phyloP scores from a whole-genome alignment of 495 filamentous ascomycete species.

The Pyrenula massariospora region DNA sequence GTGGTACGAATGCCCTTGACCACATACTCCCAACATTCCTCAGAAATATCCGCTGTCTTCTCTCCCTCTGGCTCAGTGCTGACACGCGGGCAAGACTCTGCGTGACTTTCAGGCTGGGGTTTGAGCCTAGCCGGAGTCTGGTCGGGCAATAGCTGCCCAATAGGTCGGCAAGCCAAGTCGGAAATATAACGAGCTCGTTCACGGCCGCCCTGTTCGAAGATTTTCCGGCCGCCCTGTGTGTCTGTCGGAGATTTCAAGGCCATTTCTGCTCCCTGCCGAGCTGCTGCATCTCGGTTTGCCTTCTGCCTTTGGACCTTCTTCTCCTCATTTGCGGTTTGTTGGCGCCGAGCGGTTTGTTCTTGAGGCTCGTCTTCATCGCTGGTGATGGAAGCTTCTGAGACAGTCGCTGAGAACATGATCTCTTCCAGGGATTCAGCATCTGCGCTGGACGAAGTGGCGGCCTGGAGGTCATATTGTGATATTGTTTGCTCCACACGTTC shows the following conservation, averaged over 20 bases:
- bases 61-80: not conserved
- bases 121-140: no score
- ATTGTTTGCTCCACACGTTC: not conserved
- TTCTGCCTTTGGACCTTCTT: not conserved
- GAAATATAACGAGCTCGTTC: no score
- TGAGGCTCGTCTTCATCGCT: not conserved
- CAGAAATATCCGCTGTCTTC: not conserved
- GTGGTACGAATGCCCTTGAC: not conserved
- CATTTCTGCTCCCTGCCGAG: no score
- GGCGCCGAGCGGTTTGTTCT: not conserved
- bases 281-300: no score
- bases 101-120: no score
- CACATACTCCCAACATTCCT: not conserved
- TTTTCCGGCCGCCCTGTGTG: no score
- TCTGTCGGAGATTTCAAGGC: no score
- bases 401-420: not conserved
- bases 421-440: not conserved
- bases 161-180: no score
- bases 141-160: no score
- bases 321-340: not conserved
- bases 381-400: not conserved
- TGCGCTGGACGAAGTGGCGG: not conserved
- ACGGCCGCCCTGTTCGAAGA: no score
- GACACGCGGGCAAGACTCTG: not conserved
- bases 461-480: not conserved